Evolutionary conservation across 768 basidiomycete species (phyloP), one percentile per base, ranked within the genome.

Genomic region (Collybiopsis luxurians): DNA sequence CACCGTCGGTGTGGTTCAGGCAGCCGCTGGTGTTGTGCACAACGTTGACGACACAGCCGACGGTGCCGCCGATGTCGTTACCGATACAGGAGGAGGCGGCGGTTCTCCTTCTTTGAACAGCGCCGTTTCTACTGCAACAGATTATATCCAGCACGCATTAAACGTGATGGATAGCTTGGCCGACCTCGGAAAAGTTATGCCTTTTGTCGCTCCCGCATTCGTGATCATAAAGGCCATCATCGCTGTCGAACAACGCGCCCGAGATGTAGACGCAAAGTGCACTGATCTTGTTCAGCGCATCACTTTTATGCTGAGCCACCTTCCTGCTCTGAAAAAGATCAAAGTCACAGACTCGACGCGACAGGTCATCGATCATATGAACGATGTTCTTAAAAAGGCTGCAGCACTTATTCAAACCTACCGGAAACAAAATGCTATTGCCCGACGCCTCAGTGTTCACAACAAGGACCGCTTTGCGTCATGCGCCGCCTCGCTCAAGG

Each of bases 251-350:
- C 65, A 61, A 44, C 61, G 55, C 15, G 74, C 72, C 4, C 67
- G 70, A 42, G 75, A 76, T 21, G 73, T 71, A 10, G 75, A 76
- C 52, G 55, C 67, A n/a, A 76, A 76, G 53, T 76, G 74, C 58
- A 69, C 58, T 49, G 75, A 76, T 55, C 64, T 76, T 27, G 56
- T 76, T 38, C 73, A 76, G 44, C 73, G 75, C n/a, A 68, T 75
- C 62, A 72, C 70, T 7, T 76, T 76, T 67, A 75, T 75, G 74
- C 66, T 75, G 48, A 67, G 72, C 52, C 73, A 76, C 51, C 64
- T 76, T 31, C 69, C 72, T 7, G 61, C 69, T 17, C 63, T 76
- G 23, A 63, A 67, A 58, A 64, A 67, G 27, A 61, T 75, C 39
- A 42, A 71, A 48, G 64, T 73, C 58, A 67, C 69, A 61, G 63